Percentiles rank a stretch among this genome's conserved stretches.
These are phyloP conservation scores for Xylariaceae sp. DNA, from an alignment of 2,329 filamentous ascomycete genomes.

Conservation along the genomic window DNA sequence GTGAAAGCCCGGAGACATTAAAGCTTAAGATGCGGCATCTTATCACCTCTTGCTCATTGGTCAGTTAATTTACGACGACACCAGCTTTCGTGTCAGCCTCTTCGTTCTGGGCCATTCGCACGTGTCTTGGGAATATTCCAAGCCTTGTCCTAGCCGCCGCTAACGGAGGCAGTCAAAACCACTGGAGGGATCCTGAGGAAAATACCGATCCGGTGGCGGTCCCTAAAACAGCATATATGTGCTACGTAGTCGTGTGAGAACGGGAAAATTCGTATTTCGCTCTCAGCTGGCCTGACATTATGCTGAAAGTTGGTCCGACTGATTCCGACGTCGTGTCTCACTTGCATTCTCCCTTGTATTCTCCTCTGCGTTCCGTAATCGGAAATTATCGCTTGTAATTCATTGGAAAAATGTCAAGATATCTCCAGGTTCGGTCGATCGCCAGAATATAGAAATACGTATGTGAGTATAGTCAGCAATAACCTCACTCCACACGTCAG, in stretches of 20 bases:
- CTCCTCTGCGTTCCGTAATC: neutral
- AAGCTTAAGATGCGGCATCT: conserved; percentile 26
- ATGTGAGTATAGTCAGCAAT: too few relatives aligned
- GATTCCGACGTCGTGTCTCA: neutral
- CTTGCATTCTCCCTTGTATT: too few relatives aligned
- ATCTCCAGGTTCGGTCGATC: neutral
- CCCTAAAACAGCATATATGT: neutral
- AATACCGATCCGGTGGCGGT: neutral
- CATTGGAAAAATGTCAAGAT: neutral
- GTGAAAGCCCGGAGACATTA: conserved; percentile 13
- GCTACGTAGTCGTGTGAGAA: neutral
- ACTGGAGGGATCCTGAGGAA: neutral
- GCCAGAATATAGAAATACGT: neutral
- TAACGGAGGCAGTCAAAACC: neutral
- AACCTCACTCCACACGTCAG: too few relatives aligned
- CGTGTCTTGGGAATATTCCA: neutral
- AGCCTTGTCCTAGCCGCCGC: neutral
- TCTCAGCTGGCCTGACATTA: neutral
- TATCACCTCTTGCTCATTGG: conserved; percentile 27
- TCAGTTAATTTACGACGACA: conserved; percentile 24
- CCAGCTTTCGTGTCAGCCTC: conserved; percentile 27
- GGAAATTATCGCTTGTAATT: neutral
- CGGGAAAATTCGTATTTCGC: neutral
- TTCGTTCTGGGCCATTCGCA: neutral
- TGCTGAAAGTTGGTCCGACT: neutral